Base-by-base conservation (phyloP, 73 alveolate genomes). In the Paramecium biaurelia region DNA sequence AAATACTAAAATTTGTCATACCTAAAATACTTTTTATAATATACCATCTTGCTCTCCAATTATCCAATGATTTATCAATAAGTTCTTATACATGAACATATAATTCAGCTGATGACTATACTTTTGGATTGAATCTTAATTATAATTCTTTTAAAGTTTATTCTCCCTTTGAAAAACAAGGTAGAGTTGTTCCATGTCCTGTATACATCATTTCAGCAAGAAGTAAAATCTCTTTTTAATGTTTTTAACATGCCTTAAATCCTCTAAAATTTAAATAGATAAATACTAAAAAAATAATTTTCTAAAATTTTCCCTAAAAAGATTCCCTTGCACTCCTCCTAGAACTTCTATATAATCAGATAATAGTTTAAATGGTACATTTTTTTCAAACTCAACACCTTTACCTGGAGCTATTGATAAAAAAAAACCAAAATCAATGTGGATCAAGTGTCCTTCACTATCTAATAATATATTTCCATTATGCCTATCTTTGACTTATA, bases 341-440 rank as follows among this genome's bases (percentile, higher is more conserved):
- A 98, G 21, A 21, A 97, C 97, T 53, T 96, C 98, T 2, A 97
- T 97, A 32, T 89, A 70, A 41, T 89, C 94, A 21, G 94, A 70
- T 26, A 89, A 45, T 20, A 89, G 63, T 26, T 89, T 89, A 42
- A 89, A 89, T 20, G 94, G 94, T 8, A 89, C 92, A 15, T 67
- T 89, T 43, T 30, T 45, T 43, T 89, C 94, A 45, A 89, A 89
- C 15, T 58, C 94, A 1, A 89, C 34, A 3, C 94, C 94, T 70
- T 89, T 97, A 4, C 99, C 99, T 38, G 99, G 99, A 9, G 99
- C 98, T 95, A 93, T 96, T 20, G 98, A 93, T 7, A 98, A 92
- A 72, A 98, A 92, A 89, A 98, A 98, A 14, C 99, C 99, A 85
- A 98, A 98, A 93, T 98, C 99, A 20, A 98, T 98, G 92, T 98